Evolutionary conservation across 2,329 filamentous ascomycete species (phyloP).

Genomic region (Delphinella strobiligena): DNA sequence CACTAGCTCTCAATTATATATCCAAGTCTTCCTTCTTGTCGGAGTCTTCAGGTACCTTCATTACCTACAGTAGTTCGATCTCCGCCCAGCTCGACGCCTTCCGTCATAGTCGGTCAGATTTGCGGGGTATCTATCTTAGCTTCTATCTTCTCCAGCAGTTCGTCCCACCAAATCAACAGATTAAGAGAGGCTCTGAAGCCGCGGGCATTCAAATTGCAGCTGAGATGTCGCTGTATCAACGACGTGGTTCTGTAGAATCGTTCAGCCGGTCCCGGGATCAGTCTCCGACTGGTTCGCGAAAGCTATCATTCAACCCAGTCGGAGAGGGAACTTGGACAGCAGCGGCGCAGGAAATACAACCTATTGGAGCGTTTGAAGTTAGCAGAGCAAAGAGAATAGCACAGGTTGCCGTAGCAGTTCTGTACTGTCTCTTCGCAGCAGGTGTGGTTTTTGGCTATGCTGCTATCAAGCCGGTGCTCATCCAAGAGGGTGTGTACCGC

Average conservation of each 20-base stretch:
- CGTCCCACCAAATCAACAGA: background rate
- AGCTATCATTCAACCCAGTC: constrained; percentile 38
- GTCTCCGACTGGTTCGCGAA: constrained; percentile 26
- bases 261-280: background rate
- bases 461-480: constrained; percentile 69
- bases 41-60: too few species aligned
- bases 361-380: constrained; percentile 42
- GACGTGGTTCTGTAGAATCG: constrained; percentile 6
- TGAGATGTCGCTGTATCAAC: constrained; percentile 6
- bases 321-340: constrained; percentile 32
- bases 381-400: constrained; percentile 42
- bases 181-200: background rate
- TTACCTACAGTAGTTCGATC: too few species aligned
- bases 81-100: background rate
- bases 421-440: constrained; percentile 66
- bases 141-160: background rate
- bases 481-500: constrained; percentile 58
- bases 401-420: constrained; percentile 55
- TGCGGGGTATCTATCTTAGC: background rate
- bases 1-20: too few species aligned
- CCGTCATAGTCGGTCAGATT: background rate
- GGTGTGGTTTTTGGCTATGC: constrained; percentile 78
- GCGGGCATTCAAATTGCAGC: background rate
- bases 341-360: constrained; percentile 22
- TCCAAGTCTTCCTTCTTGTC: too few species aligned